Conservation (phyloP, 2,329 filamentous ascomycete genomes). For the Pseudopyrenochaeta lycopersici region DNA sequence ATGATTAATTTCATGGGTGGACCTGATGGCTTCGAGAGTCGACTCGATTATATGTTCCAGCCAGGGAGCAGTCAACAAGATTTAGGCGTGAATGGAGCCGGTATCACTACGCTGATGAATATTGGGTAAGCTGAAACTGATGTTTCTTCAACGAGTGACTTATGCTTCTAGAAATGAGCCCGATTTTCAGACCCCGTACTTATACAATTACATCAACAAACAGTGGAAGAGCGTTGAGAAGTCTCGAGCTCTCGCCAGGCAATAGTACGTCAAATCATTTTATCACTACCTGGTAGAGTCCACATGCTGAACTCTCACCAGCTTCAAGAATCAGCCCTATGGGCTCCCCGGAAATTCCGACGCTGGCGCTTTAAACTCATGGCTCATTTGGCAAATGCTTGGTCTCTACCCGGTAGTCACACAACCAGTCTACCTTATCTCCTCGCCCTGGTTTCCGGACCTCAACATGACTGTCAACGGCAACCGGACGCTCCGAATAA, state of each 20-base stretch:
- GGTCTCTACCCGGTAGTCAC: conserved; percentile 60
- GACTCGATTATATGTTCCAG: conserved; percentile 54
- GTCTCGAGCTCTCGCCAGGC: conserved; percentile 45
- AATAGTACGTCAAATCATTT: conserved; percentile 55
- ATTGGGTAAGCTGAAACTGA: too few relatives aligned
- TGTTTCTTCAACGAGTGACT: too few relatives aligned
- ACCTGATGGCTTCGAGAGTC: conserved; percentile 45
- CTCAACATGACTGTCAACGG: conserved; percentile 49
- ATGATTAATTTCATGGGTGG: conserved; percentile 57
- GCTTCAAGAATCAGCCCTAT: conserved; percentile 5
- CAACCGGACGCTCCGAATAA: conserved; percentile 56
- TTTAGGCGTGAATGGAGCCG: conserved; percentile 46
- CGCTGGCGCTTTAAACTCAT: conserved; percentile 59
- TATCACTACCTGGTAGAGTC: conserved; percentile 12
- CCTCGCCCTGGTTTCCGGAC: conserved; percentile 56
- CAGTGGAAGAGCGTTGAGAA: conserved; percentile 48
- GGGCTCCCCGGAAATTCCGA: conserved; percentile 59
- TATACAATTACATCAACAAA: conserved; percentile 55
- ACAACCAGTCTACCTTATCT: conserved; percentile 58
- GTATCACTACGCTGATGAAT: conserved; percentile 35
- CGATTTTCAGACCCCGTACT: conserved; percentile 51
- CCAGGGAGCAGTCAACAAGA: conserved; percentile 49
- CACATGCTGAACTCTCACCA: too few relatives aligned
- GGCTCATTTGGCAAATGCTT: conserved; percentile 61
- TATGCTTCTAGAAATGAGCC: conserved; percentile 43